Evolutionary conservation across 345 rosid species (phyloP), one percentile per base, ranked within the genome.

Genomic region (Citrus inodora): DNA sequence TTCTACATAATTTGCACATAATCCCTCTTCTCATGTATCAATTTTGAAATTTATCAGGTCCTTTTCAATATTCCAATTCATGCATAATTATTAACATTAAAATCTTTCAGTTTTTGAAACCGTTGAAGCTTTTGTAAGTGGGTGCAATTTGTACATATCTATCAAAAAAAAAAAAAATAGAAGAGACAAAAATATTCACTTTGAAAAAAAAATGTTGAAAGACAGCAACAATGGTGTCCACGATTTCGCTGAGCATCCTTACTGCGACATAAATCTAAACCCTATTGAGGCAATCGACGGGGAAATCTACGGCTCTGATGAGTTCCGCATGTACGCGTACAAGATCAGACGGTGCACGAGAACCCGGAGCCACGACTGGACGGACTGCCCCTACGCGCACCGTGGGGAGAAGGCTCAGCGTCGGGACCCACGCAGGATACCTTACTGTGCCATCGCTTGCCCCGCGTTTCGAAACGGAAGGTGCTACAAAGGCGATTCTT

Each of bases 341-440:
- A 93, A 93, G 89, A 89, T 95, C 82, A 89, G 87, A 78, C 83
- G 91, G 8, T 95, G 99, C 82, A 85, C 89, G 2, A 83, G 94
- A 40, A 89, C 85, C 30, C 83, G 90, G 10, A 86, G 92, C 83
- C 99, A 93, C 83, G 97, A 95, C 89, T 93, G 97, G 99, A 95
- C 92, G 0, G 92, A 93, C 64, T 92, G 99, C 69, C 99, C 99
- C 2, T 95, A 85, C 81, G 96, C 97, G 1, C 99, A 92, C 84
- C 91, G 91, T 0, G 93, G 96, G 10, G 99, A 95, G 86, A 95
- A 91, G 85, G 98, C 99, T 22, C 91, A 90, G 80, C 93, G 99
- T 11, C 88, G 98, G 13, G 99, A 95, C 76, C 99, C 98, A 22
- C 90, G 93, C 14, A 87, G 79, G 79, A 75, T 85, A 76, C 84